Evolutionary conservation across 345 rosid genomes (phyloP), one percentile per base, ranked within the genome.

Genomic region (Chamaenerion angustifolium): DNA sequence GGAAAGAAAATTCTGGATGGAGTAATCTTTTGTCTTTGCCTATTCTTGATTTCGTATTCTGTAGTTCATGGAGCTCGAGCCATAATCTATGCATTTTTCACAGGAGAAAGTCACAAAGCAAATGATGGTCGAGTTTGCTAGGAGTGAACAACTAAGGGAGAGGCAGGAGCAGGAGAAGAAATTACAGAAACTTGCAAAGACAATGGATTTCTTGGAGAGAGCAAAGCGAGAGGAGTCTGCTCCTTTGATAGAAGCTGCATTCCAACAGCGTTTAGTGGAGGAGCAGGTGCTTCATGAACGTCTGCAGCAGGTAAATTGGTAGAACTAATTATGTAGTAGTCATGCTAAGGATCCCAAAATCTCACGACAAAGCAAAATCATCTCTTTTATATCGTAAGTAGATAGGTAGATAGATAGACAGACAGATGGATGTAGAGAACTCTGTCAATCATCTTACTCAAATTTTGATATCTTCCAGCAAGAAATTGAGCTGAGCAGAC

Each of bases 221-320:
- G 99, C 99, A 8, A 93, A 93, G 70, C 76, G 99, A 68, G 95
- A 88, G 69, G 95, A 83, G 73, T 86, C 94, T 42, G 95, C 97
- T 51, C 82, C 97, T 23, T 68, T 93, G 74, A 78, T 93, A 69
- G 99, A 88, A 56, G 89, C 97, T 74, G 78, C 94, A 54, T 93
- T 67, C 55, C 94, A 88, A 64, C 75, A 60, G 44, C 80, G 95
- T 18, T 64, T 88, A 54, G 94, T 83, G 11, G 96, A 93, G 74
- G 97, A 93, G 68, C 73, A 59, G 67, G 78, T 65, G 45, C 78
- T 83, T 52, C 88, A 81, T 71, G 99, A 93, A 64, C 82, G 69
- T 8, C 97, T 88, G 68, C 92, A 79, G 61, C 85, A 82, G 89
- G 99, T 93, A 63, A 41, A n/a, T 10, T 42, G 35, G 47, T 42